Percentiles rank a stretch among this genome's conserved stretches.
These are phyloP conservation scores for Epichloe gansuensis DNA, from an alignment of 2,329 filamentous ascomycete genomes.

Conservation along the genomic window DNA sequence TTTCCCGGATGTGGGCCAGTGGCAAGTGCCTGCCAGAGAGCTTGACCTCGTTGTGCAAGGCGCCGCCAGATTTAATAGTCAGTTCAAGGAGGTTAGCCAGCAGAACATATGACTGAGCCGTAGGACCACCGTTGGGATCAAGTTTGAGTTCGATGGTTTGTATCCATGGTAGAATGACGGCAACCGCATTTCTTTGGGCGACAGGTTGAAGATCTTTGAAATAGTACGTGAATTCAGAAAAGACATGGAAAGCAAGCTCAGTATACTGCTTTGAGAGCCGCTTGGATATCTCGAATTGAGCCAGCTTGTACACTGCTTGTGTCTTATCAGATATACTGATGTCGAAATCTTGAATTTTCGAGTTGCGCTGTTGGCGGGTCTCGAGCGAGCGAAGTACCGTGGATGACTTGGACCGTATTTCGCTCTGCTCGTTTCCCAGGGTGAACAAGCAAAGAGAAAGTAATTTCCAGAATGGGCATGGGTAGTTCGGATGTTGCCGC, in stretches of 20 bases:
- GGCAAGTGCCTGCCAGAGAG: slow-evolving; percentile 90
- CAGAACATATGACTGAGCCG: slow-evolving; percentile 84
- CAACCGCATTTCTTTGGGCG: slow-evolving; percentile 86
- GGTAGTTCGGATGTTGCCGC: slow-evolving; percentile 69
- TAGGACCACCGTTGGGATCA: slow-evolving; percentile 83
- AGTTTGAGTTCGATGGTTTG: slow-evolving; percentile 87
- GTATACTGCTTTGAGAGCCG: slow-evolving; percentile 78
- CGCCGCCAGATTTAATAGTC: slow-evolving; percentile 80
- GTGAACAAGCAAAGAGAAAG: slow-evolving; percentile 83
- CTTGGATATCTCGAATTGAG: slow-evolving; percentile 93
- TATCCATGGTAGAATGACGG: slow-evolving; percentile 90
- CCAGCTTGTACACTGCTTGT: slow-evolving; percentile 92
- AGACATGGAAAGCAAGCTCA: slow-evolving; percentile 82
- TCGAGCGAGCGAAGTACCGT: slow-evolving; percentile 71
- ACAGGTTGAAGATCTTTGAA: slow-evolving; percentile 78
- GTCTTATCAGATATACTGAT: slow-evolving; percentile 98
- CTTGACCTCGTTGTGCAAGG: slow-evolving; percentile 95
- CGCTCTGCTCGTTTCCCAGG: slow-evolving; percentile 80
- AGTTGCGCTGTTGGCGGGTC: slow-evolving; percentile 63
- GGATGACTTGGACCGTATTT: slow-evolving; percentile 79
- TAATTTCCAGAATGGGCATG: slow-evolving; percentile 80
- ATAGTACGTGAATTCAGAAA: slow-evolving; percentile 88
- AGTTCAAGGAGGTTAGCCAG: slow-evolving; percentile 92
- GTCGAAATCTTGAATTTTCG: slow-evolving; percentile 91
- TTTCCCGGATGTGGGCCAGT: slow-evolving; percentile 89